Evolutionary conservation across 306 rosid genomes (phyloP), one percentile per base, ranked within the genome.

Genomic region (Parietaria judaica): DNA sequence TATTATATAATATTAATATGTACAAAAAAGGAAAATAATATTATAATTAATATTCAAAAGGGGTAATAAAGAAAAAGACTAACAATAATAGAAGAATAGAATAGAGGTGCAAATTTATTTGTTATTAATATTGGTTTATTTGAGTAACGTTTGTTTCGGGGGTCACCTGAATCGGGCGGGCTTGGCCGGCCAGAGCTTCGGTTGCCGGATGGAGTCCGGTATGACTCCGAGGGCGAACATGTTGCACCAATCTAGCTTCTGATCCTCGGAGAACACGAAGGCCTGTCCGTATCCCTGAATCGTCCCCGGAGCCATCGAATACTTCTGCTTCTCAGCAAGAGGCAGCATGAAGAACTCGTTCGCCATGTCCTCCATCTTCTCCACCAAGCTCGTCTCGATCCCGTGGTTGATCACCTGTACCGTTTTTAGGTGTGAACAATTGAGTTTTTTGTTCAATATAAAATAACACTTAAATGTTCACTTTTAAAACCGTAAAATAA

Each of bases 241-340:
- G 78, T 94, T 88, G 74, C 96, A 88, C 97, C 99, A 94, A 43
- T 94, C 99, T 44, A 94, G 70, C 69, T 94, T 94, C 48, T 94
- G 99, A 66, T 88, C 88, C 83, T 94, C 95, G 54, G 99, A 94
- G 78, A 94, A 81, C 65, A 94, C 89, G 78, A 94, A 94, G 49
- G 99, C 99, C 50, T 94, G 97, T 14, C 99, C 99, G 59, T 94
- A 94, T 44, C 97, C 97, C 70, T 94, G 99, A 53, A 88, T 76
- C 37, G 94, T 88, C 43, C 99, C 95, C 1, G 97, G 99, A 60
- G 76, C 81, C 94, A 94, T 84, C 35, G 83, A 80, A 61, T 94
- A 88, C 81, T 86, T 86, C 70, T 86, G 80, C 69, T 94, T 94
- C 73, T 86, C 95, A 51, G 79, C 90, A 74, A 86, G 64, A n/a